Percentiles rank a stretch among this genome's conserved stretches.
Evolutionary conservation across 2,329 filamentous ascomycete genomes (phyloP).

Genomic region (Moelleriella libera): DNA sequence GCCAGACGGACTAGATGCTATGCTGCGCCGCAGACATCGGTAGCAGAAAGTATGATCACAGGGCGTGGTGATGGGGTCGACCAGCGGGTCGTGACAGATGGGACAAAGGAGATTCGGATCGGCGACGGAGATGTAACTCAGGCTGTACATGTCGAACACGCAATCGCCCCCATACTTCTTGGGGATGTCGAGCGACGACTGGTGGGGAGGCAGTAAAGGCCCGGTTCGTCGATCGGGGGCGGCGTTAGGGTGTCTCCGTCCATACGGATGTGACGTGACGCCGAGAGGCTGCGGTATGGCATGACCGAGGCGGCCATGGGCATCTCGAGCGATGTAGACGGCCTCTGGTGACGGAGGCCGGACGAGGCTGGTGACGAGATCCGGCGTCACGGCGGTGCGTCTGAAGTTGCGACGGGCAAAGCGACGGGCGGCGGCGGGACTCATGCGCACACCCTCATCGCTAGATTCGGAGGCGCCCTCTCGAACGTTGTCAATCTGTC

Average conservation of each 20-base stretch:
- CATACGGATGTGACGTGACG: constrained; percentile 4
- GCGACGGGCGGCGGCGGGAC: constrained; percentile 18
- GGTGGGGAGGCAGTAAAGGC: constrained; percentile 20
- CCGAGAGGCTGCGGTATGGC: constrained; percentile 4
- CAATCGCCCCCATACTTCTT: constrained; percentile 20
- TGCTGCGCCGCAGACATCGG: constrained; percentile 34
- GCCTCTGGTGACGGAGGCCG: constrained; percentile 22
- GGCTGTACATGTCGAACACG: constrained; percentile 29
- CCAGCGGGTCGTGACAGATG: constrained; percentile 45
- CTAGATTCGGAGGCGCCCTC: constrained; percentile 18
- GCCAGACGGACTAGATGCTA: constrained; percentile 23
- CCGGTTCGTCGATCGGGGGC: constrained; percentile 16
- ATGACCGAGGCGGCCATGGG: constrained; percentile 10
- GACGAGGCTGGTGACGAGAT: constrained; percentile 24
- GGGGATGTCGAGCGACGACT: constrained; percentile 23
- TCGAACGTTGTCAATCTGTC: constrained; percentile 1
- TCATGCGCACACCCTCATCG: constrained; percentile 20
- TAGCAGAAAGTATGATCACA: constrained; percentile 55
- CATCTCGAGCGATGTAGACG: constrained; percentile 15
- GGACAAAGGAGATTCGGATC: constrained; percentile 37
- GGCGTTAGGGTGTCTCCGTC: constrained; percentile 9
- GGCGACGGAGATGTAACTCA: constrained; percentile 26
- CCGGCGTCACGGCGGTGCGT: constrained; percentile 20
- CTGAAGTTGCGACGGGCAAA: constrained; percentile 21
- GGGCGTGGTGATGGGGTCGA: constrained; percentile 44